These are phyloP conservation scores for Solanum gracilifrons DNA, from an alignment of 257 asterid genomes.

Conservation along the genomic window DNA sequence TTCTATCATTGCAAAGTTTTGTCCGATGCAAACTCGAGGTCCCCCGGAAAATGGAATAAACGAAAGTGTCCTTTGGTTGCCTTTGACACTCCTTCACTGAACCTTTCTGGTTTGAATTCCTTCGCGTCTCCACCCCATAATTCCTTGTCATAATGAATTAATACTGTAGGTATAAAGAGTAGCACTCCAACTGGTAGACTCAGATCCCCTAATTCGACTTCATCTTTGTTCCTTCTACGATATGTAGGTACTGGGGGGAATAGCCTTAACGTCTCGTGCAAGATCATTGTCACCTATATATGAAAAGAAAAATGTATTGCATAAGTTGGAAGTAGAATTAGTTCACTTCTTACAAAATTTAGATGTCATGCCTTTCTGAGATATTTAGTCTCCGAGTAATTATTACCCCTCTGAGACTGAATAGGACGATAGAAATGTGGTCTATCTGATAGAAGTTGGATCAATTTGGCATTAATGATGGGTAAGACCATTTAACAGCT, in stretches of 20 bases:
- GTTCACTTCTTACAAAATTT: background rate
- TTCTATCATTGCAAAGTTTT: no score
- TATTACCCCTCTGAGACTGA: background rate
- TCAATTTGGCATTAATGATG: background rate
- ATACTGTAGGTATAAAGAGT: no score
- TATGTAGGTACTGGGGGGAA: background rate
- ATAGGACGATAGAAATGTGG: background rate
- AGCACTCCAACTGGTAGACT: slow-evolving; percentile 6
- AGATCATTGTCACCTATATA: background rate
- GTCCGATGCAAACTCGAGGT: no score
- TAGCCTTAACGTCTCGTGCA: no score
- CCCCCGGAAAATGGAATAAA: no score
- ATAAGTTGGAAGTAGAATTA: background rate
- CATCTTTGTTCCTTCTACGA: background rate
- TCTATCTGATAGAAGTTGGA: background rate
- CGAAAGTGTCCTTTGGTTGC: slow-evolving; percentile 9
- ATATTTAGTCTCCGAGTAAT: no score
- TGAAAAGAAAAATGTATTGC: no score
- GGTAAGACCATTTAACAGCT: background rate
- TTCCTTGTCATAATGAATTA: no score
- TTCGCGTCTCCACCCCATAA: background rate
- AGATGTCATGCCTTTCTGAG: background rate
- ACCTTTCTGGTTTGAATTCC: no score
- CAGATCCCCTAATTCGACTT: background rate
- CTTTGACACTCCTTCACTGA: background rate